These are phyloP conservation scores for Suaeda aralocaspica DNA, from an alignment of 148 eudicot species.

Conservation along the genomic window DNA sequence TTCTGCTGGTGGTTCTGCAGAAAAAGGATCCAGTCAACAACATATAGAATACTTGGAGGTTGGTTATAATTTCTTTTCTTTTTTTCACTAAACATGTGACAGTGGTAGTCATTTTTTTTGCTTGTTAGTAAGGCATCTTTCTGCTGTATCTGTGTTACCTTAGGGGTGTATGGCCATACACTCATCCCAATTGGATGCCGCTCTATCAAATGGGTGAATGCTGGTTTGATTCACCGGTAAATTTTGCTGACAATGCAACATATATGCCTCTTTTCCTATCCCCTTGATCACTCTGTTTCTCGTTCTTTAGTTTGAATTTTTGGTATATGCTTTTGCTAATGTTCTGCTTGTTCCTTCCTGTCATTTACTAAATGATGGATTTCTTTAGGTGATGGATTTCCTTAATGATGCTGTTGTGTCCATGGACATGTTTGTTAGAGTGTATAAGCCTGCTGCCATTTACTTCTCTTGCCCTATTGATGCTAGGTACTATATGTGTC, in stretches of 20 bases:
- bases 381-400: conserved; percentile 93
- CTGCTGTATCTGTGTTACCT: background rate
- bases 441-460: conserved; percentile 70
- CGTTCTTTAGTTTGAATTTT: background rate
- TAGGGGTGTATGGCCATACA: background rate
- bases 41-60: conserved; percentile 69
- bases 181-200: background rate
- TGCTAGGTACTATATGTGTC: conserved; percentile 39
- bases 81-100: background rate
- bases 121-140: background rate
- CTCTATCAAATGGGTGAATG: background rate
- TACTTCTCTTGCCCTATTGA: conserved; percentile 67
- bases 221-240: too few relatives aligned
- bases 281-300: background rate
- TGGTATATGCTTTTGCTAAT: background rate
- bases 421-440: conserved; percentile 65
- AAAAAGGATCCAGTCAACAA: conserved; percentile 34
- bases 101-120: background rate
- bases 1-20: conserved; percentile 42
- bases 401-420: conserved; percentile 82
- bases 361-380: conserved; percentile 86
- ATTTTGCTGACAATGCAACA: background rate
- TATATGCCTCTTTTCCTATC: background rate
- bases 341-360: conserved; percentile 3
- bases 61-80: conserved; percentile 22